These are phyloP conservation scores for Fusarium bactridioides DNA, from an alignment of 2,329 filamentous ascomycete genomes.

Conservation along the genomic window DNA sequence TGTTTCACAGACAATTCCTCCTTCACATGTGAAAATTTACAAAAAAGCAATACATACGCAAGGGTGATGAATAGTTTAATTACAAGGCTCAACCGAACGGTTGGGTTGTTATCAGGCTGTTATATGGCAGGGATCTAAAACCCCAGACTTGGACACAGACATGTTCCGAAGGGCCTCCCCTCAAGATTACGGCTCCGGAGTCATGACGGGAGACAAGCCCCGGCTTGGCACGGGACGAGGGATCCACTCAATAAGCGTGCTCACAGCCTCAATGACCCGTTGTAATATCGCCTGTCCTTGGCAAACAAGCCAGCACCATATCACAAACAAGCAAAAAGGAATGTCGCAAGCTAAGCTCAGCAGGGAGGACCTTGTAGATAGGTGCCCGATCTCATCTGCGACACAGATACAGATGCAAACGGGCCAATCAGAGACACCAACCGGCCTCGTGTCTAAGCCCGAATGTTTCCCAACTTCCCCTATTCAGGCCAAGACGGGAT, in stretches of 20 bases:
- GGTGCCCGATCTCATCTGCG: constrained; percentile 40
- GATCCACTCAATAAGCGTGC: constrained; percentile 2
- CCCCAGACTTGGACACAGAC: neutral
- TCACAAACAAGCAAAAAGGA: neutral
- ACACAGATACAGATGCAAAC: constrained; percentile 27
- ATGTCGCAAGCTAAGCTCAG: constrained; percentile 7
- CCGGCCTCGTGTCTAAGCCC: constrained; percentile 28
- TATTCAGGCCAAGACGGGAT: constrained; percentile 9
- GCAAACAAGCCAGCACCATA: neutral
- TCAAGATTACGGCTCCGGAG: constrained; percentile 6
- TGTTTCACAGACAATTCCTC: neutral
- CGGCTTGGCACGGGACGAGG: constrained; percentile 25
- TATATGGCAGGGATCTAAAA: neutral
- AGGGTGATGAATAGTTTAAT: constrained; percentile 30
- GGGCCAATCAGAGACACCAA: constrained; percentile 14
- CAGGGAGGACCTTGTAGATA: constrained; percentile 25
- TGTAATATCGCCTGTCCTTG: constrained; percentile 11
- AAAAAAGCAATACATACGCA: neutral
- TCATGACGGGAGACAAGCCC: constrained; percentile 5
- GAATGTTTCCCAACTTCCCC: constrained; percentile 16
- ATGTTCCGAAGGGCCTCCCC: neutral
- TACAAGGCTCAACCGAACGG: constrained; percentile 37
- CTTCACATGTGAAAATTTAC: neutral
- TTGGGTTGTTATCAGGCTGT: constrained; percentile 35
- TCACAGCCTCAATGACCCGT: constrained; percentile 28